A percentile compares a stretch with the other conserved stretches of the same genome.
phyloP scores from a whole-genome alignment of 2,329 filamentous ascomycete genomes.

The Talaromyces sp. region DNA sequence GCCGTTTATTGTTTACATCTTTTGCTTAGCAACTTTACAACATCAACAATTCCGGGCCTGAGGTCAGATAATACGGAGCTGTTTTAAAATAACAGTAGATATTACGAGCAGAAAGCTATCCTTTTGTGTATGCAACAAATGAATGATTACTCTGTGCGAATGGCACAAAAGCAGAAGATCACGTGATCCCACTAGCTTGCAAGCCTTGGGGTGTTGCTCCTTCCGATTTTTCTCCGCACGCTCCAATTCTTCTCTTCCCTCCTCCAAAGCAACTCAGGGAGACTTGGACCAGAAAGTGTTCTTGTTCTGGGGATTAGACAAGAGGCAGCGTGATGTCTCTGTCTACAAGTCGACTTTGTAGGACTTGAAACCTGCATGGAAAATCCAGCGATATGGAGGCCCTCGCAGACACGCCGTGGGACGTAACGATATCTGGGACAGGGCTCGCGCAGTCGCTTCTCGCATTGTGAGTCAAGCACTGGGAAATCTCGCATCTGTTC shows the following conservation, averaged over 20 bases:
- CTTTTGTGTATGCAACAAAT: background rate
- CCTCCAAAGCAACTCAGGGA: background rate
- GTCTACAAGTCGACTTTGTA: background rate
- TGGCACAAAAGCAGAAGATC: background rate
- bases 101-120: background rate
- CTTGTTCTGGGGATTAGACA: background rate
- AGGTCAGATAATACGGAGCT: background rate
- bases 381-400: conserved; percentile 57
- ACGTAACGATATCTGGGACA: conserved; percentile 73
- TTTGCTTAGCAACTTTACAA: background rate
- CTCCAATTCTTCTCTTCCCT: background rate
- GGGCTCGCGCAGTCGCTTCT: conserved; percentile 73
- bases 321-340: background rate
- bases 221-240: background rate
- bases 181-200: conserved; percentile 10
- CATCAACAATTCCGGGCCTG: background rate
- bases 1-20: background rate
- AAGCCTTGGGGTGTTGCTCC: background rate
- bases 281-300: background rate
- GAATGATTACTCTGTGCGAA: background rate
- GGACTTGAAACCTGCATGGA: conserved; percentile 1
- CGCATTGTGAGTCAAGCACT: conserved; percentile 55
- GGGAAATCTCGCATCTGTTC: conserved; percentile 13
- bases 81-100: background rate
- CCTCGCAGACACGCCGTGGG: conserved; percentile 68